A percentile compares a stretch with the other conserved stretches of the same genome.
Evolutionary conservation across 23 red algal species (phyloP).

Genomic region (Gracilaria caudata): DNA sequence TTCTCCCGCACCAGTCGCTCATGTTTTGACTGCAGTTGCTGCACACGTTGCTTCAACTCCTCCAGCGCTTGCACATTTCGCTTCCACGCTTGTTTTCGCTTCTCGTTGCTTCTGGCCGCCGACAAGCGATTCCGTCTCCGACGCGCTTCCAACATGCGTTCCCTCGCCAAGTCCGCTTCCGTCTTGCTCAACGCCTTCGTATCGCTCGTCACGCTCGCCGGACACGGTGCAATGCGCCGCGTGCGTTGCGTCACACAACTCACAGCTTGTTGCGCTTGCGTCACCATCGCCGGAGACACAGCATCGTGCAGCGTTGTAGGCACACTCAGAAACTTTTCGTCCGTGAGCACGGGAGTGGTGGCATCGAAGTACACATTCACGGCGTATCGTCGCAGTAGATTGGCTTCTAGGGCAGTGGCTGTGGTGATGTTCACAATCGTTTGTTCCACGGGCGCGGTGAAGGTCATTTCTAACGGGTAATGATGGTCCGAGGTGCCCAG

Average conservation of each 20-base stretch:
- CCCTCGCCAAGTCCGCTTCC: background rate
- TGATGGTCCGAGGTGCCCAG: background rate
- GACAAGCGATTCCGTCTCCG: slow-evolving; percentile 47
- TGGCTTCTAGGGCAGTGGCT: background rate
- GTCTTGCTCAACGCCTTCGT: too few species aligned
- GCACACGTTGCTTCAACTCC: background rate
- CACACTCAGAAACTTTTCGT: background rate
- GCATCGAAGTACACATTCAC: slow-evolving; percentile 11
- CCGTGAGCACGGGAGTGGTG: background rate
- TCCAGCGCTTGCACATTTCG: slow-evolving; percentile 4
- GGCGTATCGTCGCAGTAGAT: background rate
- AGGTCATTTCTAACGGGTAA: background rate
- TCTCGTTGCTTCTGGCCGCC: slow-evolving; percentile 47
- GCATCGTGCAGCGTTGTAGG: too few species aligned
- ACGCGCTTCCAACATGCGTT: slow-evolving; percentile 25
- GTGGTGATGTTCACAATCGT: background rate
- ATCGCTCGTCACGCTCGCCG: background rate
- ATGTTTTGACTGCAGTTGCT: background rate
- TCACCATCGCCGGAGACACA: background rate
- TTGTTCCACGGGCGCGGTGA: background rate
- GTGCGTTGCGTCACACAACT: too few species aligned
- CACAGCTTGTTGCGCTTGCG: background rate
- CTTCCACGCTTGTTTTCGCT: slow-evolving; percentile 12
- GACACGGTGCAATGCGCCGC: background rate
- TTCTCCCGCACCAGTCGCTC: background rate